Conservation (phyloP, 352 stramenopile genomes). For the Phytophthora vignae region DNA sequence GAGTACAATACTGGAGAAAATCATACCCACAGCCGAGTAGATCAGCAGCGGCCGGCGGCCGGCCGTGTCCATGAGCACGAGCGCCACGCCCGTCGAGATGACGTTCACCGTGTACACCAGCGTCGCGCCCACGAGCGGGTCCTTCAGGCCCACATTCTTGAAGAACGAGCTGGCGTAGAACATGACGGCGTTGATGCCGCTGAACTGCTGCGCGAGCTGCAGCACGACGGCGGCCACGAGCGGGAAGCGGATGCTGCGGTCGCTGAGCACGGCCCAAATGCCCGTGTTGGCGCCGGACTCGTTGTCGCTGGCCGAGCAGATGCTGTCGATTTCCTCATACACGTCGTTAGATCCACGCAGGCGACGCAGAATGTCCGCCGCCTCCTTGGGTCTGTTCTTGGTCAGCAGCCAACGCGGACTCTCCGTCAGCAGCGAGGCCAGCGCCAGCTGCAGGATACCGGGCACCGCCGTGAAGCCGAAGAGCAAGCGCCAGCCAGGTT, state of each 20-base stretch:
- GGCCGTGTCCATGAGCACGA: slow-evolving; percentile 81
- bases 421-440: slow-evolving; percentile 72
- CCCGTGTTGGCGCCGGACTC: slow-evolving; percentile 69
- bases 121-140: slow-evolving; percentile 69
- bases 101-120: slow-evolving; percentile 79
- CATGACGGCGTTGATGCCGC: slow-evolving; percentile 83
- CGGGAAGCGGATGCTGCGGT: slow-evolving; percentile 70
- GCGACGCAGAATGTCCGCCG: slow-evolving; percentile 69
- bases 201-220: slow-evolving; percentile 77
- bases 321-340: slow-evolving; percentile 85
- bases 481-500: slow-evolving; percentile 74
- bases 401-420: slow-evolving; percentile 77
- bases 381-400: slow-evolving; percentile 79
- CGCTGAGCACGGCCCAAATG: slow-evolving; percentile 70
- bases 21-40: slow-evolving; percentile 77
- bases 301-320: slow-evolving; percentile 83
- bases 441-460: slow-evolving; percentile 65
- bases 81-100: slow-evolving; percentile 72
- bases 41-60: slow-evolving; percentile 72
- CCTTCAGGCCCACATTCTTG: slow-evolving; percentile 70
- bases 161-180: slow-evolving; percentile 86
- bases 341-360: slow-evolving; percentile 78
- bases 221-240: slow-evolving; percentile 68
- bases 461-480: slow-evolving; percentile 75
- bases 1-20: slow-evolving; percentile 69